Evolutionary conservation across 2,329 filamentous ascomycete species (phyloP).

Genomic region (Talaromyces islandicus): DNA sequence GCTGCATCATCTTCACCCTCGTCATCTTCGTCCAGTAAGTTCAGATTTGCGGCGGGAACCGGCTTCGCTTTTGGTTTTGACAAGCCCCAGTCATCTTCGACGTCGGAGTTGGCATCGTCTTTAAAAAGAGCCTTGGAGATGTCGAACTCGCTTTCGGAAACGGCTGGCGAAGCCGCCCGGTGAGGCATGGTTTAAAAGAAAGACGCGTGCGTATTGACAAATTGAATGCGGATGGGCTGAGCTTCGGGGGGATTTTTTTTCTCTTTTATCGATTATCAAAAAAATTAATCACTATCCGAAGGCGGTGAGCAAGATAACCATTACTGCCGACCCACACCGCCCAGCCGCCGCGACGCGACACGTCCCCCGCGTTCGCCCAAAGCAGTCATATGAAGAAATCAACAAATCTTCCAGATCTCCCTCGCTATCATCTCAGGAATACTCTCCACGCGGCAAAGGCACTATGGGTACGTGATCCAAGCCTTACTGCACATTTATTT

Average conservation of each 20-base stretch:
- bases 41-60: slow-evolving; percentile 29
- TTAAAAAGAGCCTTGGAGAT: slow-evolving; percentile 74
- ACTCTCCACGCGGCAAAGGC: slow-evolving; percentile 3
- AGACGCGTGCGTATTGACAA: slow-evolving; percentile 5
- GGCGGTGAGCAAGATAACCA: slow-evolving; percentile 22
- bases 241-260: background rate
- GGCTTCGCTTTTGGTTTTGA: slow-evolving; percentile 48
- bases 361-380: slow-evolving; percentile 24
- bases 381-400: slow-evolving; percentile 30
- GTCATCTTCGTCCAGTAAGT: slow-evolving; percentile 59
- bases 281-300: slow-evolving; percentile 18
- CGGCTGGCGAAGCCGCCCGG: slow-evolving; percentile 70
- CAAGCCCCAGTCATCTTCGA: slow-evolving; percentile 34
- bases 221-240: background rate
- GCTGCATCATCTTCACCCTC: slow-evolving; percentile 62
- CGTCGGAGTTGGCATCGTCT: slow-evolving; percentile 38
- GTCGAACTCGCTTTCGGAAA: slow-evolving; percentile 86
- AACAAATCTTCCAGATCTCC: background rate
- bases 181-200: slow-evolving; percentile 54
- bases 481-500: background rate
- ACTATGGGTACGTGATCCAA: slow-evolving; percentile 22
- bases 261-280: slow-evolving; percentile 12
- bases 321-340: slow-evolving; percentile 7
- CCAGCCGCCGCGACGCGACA: slow-evolving; percentile 33
- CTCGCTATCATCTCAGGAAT: background rate